phyloP scores from a whole-genome alignment of 306 rosid genomes.

The Vigna trinervia region DNA sequence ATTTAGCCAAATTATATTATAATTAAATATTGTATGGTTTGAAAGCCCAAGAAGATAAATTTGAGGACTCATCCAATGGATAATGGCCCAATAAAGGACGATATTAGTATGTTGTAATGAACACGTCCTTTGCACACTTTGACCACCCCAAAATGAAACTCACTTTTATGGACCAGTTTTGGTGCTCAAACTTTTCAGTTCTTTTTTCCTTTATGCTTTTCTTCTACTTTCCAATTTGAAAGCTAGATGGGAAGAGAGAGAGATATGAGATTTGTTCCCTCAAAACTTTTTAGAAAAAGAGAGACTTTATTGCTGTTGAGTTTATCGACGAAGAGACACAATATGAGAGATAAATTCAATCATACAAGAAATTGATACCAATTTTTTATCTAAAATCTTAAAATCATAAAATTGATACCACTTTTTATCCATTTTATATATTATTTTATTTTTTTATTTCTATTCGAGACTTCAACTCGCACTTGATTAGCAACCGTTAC shows the following conservation, averaged over 20 bases:
- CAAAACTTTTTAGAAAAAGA: background rate
- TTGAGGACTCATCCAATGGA: background rate
- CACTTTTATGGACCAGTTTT: background rate
- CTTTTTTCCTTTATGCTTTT: slow-evolving; percentile 8
- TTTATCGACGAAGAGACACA: too few relatives aligned
- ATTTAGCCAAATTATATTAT: background rate
- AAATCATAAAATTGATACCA: too few relatives aligned
- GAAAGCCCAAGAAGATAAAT: slow-evolving; percentile 9
- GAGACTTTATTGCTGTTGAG: too few relatives aligned
- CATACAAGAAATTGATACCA: too few relatives aligned
- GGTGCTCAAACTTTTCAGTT: background rate
- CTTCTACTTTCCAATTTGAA: background rate
- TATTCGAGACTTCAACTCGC: too few relatives aligned
- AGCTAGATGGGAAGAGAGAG: background rate
- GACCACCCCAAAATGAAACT: background rate
- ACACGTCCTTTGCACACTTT: background rate
- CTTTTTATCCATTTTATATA: too few relatives aligned
- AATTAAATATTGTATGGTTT: background rate
- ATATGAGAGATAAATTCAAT: too few relatives aligned
- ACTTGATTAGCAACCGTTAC: too few relatives aligned
- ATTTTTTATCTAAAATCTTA: too few relatives aligned
- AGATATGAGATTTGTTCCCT: background rate
- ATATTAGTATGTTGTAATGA: background rate
- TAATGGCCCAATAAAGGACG: slow-evolving; percentile 10
- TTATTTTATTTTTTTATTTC: too few relatives aligned